These are phyloP conservation scores for Dimocarpus longan DNA, from an alignment of 345 rosid species.

Conservation along the genomic window DNA sequence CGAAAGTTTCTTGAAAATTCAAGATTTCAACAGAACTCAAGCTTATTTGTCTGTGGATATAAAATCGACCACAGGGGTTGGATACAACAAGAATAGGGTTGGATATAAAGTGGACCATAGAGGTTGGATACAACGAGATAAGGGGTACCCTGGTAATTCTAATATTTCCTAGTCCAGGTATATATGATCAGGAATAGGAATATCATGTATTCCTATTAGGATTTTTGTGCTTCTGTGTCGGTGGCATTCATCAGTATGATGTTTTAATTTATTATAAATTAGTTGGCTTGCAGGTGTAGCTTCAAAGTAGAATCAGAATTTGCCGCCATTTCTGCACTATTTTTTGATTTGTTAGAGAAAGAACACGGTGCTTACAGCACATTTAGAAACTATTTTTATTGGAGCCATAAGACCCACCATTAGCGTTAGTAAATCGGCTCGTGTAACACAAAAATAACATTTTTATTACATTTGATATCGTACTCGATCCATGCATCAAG, in stretches of 20 bases:
- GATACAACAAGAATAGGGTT: background rate
- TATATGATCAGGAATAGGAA: background rate
- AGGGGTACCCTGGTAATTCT: background rate
- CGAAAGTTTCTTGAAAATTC: background rate
- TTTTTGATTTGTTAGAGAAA: background rate
- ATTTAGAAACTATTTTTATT: background rate
- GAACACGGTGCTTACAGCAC: conserved; percentile 6
- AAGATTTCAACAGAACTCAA: background rate
- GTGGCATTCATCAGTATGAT: background rate
- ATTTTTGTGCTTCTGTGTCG: background rate
- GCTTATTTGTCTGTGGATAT: background rate
- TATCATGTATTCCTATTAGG: background rate
- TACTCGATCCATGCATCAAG: background rate
- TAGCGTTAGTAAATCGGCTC: background rate
- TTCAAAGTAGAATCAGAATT: background rate
- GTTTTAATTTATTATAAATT: background rate
- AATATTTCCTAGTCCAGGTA: background rate
- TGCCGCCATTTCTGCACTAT: background rate
- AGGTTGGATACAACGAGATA: background rate
- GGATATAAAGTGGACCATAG: too few species aligned
- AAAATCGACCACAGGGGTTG: too few species aligned
- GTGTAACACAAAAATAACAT: background rate
- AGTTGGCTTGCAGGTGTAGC: background rate
- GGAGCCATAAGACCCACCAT: background rate
- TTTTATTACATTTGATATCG: background rate